A percentile compares a stretch with the other conserved stretches of the same genome.
Evolutionary conservation across 495 filamentous ascomycete genomes (phyloP).

Genomic region (Neurospora terricola): DNA sequence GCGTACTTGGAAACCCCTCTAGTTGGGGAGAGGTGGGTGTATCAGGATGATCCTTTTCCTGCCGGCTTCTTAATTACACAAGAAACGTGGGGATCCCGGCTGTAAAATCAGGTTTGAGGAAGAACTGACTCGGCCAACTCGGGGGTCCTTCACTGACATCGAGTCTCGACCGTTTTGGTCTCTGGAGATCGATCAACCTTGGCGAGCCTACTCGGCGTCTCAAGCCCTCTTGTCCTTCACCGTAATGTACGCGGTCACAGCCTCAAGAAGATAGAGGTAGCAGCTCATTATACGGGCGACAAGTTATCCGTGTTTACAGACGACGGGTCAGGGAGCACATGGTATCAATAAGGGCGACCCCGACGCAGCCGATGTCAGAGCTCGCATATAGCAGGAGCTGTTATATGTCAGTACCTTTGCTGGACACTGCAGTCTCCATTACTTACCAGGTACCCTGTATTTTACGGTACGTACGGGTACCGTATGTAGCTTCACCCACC

Average conservation of each 20-base stretch:
- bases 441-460: conserved; percentile 10
- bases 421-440: background rate
- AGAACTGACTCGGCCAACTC: background rate
- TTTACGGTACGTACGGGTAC: background rate
- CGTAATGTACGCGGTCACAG: background rate
- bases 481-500: conserved; percentile 21
- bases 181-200: background rate
- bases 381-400: conserved; percentile 36
- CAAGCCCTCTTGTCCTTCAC: conserved; percentile 1
- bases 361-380: conserved; percentile 34
- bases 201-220: background rate
- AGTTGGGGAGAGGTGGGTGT: background rate
- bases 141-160: background rate
- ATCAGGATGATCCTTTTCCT: background rate
- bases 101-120: background rate
- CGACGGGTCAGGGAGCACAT: conserved; percentile 13
- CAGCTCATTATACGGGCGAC: conserved; percentile 6
- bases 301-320: conserved; percentile 15
- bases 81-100: background rate
- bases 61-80: background rate
- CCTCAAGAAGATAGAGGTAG: background rate
- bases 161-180: background rate
- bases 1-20: background rate
- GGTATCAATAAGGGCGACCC: conserved; percentile 24
- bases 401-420: conserved; percentile 24